Conservation (phyloP, 2,329 filamentous ascomycete genomes). For the Leptographium wingfieldii region DNA sequence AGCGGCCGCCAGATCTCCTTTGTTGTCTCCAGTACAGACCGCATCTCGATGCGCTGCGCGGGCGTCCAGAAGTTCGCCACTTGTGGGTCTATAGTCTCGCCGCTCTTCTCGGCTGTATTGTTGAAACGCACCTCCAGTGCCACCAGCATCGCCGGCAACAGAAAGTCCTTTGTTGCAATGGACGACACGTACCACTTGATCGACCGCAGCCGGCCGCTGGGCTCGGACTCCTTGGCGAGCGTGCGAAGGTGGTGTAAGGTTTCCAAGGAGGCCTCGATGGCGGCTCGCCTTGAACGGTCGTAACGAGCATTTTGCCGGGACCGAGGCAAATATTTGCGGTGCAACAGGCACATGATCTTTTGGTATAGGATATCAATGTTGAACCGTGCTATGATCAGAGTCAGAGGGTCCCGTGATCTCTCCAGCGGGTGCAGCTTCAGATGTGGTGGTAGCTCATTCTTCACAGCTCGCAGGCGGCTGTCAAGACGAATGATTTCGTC, state of each 20-base stretch:
- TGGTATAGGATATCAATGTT: slow-evolving; percentile 76
- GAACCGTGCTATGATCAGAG: slow-evolving; percentile 74
- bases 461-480: slow-evolving; percentile 45
- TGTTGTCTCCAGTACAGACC: slow-evolving; percentile 58
- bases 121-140: slow-evolving; percentile 71
- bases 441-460: slow-evolving; percentile 63
- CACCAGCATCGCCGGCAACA: slow-evolving; percentile 75
- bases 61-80: slow-evolving; percentile 42
- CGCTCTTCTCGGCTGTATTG: slow-evolving; percentile 32
- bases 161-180: slow-evolving; percentile 71
- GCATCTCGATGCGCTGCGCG: slow-evolving; percentile 60
- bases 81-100: slow-evolving; percentile 26
- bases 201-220: slow-evolving; percentile 56
- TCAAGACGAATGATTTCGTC: slow-evolving; percentile 54
- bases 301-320: slow-evolving; percentile 71
- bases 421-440: slow-evolving; percentile 64
- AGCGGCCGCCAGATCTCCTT: slow-evolving; percentile 69
- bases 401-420: slow-evolving; percentile 66
- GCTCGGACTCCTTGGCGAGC: slow-evolving; percentile 61
- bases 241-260: slow-evolving; percentile 67
- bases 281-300: slow-evolving; percentile 68
- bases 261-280: slow-evolving; percentile 76
- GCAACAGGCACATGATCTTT: slow-evolving; percentile 79
- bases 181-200: slow-evolving; percentile 71
- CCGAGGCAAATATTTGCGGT: slow-evolving; percentile 73